These are phyloP conservation scores for Acanthamoeba lenticulata DNA, from an alignment of 208 protist species.

Conservation along the genomic window DNA sequence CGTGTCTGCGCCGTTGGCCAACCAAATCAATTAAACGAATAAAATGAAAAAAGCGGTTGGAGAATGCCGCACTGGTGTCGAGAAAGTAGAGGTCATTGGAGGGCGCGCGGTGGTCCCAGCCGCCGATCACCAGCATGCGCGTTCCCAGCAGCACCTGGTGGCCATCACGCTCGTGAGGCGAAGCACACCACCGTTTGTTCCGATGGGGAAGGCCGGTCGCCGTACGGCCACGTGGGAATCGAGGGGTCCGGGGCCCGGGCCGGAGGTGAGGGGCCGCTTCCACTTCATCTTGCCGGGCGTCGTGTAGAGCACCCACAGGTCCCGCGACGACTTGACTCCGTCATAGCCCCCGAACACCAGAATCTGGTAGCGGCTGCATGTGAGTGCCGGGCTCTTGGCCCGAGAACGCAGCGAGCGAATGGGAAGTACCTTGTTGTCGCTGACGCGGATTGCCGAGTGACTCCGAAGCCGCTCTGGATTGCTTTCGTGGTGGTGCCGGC, in stretches of 20 bases:
- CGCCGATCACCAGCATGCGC: slow-evolving; percentile 51
- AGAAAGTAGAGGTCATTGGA: slow-evolving; percentile 43
- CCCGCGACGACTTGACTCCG: background rate
- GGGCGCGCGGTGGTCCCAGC: slow-evolving; percentile 38
- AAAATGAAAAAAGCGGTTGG: background rate
- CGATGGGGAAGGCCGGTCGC: background rate
- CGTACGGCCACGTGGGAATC: slow-evolving; percentile 41
- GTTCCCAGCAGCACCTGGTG: slow-evolving; percentile 36
- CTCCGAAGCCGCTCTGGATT: background rate
- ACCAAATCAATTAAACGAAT: background rate
- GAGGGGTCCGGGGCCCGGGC: background rate
- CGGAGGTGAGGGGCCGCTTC: slow-evolving; percentile 46
- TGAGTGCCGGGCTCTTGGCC: background rate
- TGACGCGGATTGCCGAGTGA: background rate
- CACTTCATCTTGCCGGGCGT: slow-evolving; percentile 68
- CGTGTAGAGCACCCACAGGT: slow-evolving; percentile 47
- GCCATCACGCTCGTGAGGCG: background rate
- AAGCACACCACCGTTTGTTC: background rate
- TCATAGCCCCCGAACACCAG: slow-evolving; percentile 50
- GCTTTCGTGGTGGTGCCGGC: background rate
- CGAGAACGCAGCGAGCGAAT: background rate
- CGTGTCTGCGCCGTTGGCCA: background rate
- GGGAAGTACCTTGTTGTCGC: background rate
- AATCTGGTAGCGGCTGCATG: background rate
- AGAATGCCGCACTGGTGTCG: slow-evolving; percentile 56